Percentiles rank a stretch among this genome's conserved stretches.
These are phyloP conservation scores for Vitis riparia DNA, from an alignment of 164 flowering plant genomes.

Conservation along the genomic window DNA sequence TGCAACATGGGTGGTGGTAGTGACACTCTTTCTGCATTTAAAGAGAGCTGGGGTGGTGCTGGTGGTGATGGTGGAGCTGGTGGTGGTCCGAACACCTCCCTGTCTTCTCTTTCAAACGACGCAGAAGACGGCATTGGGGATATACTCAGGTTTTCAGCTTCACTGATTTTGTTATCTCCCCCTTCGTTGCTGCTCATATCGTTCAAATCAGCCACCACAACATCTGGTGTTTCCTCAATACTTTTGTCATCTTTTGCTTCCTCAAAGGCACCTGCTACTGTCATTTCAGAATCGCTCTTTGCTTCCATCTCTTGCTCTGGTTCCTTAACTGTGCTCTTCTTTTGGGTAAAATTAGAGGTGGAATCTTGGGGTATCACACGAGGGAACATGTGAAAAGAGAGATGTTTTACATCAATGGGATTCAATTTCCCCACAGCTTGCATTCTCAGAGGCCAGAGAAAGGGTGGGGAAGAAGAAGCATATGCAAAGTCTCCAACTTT, in stretches of 20 bases:
- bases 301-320: constrained; percentile 15
- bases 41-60: background rate
- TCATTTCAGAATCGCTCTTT: constrained; percentile 10
- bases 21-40: background rate
- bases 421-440: constrained; percentile 69
- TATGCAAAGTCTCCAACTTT: constrained; percentile 21
- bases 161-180: background rate
- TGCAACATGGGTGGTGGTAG: background rate
- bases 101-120: background rate
- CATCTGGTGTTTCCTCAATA: constrained; percentile 8
- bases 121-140: background rate
- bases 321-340: constrained; percentile 8
- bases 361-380: constrained; percentile 23
- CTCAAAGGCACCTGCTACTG: background rate
- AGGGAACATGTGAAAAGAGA: constrained; percentile 49
- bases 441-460: constrained; percentile 48
- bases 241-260: constrained; percentile 2
- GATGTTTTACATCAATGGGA: constrained; percentile 63
- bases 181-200: no score
- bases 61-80: constrained; percentile 17
- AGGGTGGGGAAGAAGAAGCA: constrained; percentile 41
- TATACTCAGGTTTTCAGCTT: background rate
- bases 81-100: constrained; percentile 7
- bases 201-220: constrained; percentile 6
- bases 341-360: constrained; percentile 5